These are phyloP conservation scores for Ceriops decandra DNA, from an alignment of 345 rosid species.

Conservation along the genomic window DNA sequence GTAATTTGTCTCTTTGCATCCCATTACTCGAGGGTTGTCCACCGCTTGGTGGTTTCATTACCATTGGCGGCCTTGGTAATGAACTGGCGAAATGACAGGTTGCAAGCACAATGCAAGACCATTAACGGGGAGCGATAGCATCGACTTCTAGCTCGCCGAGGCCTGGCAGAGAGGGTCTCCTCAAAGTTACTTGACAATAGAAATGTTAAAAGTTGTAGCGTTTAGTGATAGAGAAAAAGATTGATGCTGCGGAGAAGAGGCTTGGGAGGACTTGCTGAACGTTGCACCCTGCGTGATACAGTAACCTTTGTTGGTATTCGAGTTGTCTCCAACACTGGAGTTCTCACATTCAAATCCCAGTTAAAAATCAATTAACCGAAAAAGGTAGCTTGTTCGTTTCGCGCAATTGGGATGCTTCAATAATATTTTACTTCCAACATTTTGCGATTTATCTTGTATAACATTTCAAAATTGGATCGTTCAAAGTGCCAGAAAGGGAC, in stretches of 20 bases:
- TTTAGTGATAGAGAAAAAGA: slow-evolving; percentile 67
- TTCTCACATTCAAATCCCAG: too few relatives aligned
- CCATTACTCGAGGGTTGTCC: neutral
- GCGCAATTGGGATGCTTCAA: too few relatives aligned
- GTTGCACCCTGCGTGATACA: slow-evolving; percentile 25
- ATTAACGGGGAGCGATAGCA: slow-evolving; percentile 42
- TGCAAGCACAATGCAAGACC: slow-evolving; percentile 66
- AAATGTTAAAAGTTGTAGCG: slow-evolving; percentile 40
- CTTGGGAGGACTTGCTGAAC: slow-evolving; percentile 52
- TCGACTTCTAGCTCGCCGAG: slow-evolving; percentile 28
- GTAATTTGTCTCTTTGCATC: slow-evolving; percentile 40
- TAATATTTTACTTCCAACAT: too few relatives aligned
- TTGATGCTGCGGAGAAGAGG: slow-evolving; percentile 64
- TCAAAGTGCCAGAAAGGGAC: too few relatives aligned
- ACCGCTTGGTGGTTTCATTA: neutral
- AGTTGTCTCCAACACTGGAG: too few relatives aligned
- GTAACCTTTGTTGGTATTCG: too few relatives aligned
- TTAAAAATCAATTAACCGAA: too few relatives aligned
- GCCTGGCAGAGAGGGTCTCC: slow-evolving; percentile 70
- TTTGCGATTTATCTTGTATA: too few relatives aligned
- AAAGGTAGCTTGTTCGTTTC: too few relatives aligned
- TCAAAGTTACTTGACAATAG: slow-evolving; percentile 44
- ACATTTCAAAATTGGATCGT: too few relatives aligned
- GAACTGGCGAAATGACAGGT: slow-evolving; percentile 40
- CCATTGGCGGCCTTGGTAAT: neutral